Evolutionary conservation across 495 filamentous ascomycete genomes (phyloP).

Genomic region (Penicillium bialowiezense): DNA sequence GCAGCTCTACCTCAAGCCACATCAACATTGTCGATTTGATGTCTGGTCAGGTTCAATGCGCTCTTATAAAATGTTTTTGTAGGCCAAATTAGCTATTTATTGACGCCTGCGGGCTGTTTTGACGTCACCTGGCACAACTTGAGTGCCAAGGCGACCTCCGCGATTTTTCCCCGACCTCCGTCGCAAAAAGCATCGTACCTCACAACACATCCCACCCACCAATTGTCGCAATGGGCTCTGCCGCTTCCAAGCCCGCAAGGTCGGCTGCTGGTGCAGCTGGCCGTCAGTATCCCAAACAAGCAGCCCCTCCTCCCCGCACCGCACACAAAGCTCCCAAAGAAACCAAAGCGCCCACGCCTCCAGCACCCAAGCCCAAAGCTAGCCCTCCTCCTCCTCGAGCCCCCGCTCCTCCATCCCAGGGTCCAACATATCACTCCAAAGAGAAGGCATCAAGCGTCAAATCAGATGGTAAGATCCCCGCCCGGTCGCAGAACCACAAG

Average conservation of each 20-base stretch:
- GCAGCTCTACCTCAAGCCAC: too few relatives aligned
- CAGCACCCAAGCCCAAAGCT: constrained; percentile 12
- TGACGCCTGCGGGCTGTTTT: constrained; percentile 16
- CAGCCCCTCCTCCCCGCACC: constrained; percentile 33
- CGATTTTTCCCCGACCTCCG: constrained; percentile 21
- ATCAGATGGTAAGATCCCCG: constrained; percentile 29
- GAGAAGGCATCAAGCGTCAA: constrained; percentile 34
- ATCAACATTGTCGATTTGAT: too few relatives aligned
- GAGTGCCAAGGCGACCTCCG: constrained; percentile 24
- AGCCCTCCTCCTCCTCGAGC: constrained; percentile 30
- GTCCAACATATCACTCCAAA: constrained; percentile 40
- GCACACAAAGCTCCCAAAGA: constrained; percentile 16
- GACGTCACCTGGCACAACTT: constrained; percentile 24
- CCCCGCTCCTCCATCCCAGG: constrained; percentile 20
- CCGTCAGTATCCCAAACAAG: constrained; percentile 54
- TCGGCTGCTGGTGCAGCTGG: constrained; percentile 51
- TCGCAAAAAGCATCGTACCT: constrained; percentile 16
- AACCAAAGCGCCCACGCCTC: constrained; percentile 11
- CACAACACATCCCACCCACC: not conserved
- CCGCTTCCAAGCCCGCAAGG: constrained; percentile 58
- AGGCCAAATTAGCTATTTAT: not conserved
- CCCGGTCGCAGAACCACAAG: not conserved
- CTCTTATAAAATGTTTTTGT: too few relatives aligned
- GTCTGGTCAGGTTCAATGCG: too few relatives aligned
- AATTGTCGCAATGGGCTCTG: constrained; percentile 53